phyloP scores from a whole-genome alignment of 176 grass and related monocot genomes.

The Melocanna baccifera region DNA sequence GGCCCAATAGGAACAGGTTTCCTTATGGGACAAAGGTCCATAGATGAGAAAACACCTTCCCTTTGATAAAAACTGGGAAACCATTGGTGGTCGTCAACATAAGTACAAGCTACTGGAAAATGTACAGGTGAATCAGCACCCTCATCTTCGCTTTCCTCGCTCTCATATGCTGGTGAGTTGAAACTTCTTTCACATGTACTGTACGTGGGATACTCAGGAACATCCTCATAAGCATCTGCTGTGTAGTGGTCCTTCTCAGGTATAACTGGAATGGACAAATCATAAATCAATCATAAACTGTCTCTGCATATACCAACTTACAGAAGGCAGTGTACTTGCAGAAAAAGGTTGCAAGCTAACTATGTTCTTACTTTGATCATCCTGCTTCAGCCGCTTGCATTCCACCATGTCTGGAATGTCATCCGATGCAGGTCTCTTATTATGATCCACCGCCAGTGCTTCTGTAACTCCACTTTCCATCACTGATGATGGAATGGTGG shows the following conservation, averaged over 20 bases:
- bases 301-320: not conserved
- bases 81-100: constrained; percentile 38
- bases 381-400: constrained; percentile 39
- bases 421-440: constrained; percentile 33
- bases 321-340: not conserved
- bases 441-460: constrained; percentile 7
- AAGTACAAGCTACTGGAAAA: constrained; percentile 30
- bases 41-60: constrained; percentile 39
- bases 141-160: constrained; percentile 48
- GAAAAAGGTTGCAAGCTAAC: not conserved
- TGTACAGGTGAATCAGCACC: constrained; percentile 41
- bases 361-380: constrained; percentile 37
- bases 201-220: constrained; percentile 21
- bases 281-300: not conserved
- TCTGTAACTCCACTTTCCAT: constrained; percentile 11
- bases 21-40: constrained; percentile 33
- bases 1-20: constrained; percentile 64
- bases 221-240: not conserved
- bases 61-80: constrained; percentile 39
- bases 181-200: constrained; percentile 13
- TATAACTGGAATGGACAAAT: constrained; percentile 24
- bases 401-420: constrained; percentile 7
- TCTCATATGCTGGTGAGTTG: constrained; percentile 16
- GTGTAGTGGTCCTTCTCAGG: constrained; percentile 1
- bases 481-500: not conserved